These are phyloP conservation scores for Russula brevipes DNA, from an alignment of 768 basidiomycete genomes.

Conservation along the genomic window DNA sequence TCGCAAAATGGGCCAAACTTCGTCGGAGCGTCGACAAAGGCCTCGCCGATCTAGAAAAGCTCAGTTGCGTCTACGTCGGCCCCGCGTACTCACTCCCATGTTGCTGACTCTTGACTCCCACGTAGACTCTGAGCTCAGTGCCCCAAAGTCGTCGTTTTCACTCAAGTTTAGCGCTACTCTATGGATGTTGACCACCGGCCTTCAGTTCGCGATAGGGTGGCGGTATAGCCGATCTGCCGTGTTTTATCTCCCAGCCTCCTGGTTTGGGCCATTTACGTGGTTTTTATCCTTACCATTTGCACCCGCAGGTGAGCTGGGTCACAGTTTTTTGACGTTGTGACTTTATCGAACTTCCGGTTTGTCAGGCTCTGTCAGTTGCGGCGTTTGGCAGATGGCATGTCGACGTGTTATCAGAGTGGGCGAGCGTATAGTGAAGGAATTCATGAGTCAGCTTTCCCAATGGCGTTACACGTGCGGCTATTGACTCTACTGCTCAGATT, in stretches of 20 bases:
- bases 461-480: neutral
- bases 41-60: constrained; percentile 81
- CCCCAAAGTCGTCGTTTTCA: constrained; percentile 69
- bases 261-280: constrained; percentile 89
- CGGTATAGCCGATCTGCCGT: constrained; percentile 88
- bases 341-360: neutral
- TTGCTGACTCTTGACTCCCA: neutral
- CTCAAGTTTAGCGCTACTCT: constrained; percentile 66
- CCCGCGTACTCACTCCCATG: neutral
- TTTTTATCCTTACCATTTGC: constrained; percentile 88
- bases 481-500: neutral
- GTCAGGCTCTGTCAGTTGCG: constrained; percentile 85
- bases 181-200: constrained; percentile 84
- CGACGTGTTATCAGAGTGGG: constrained; percentile 75
- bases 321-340: constrained; percentile 5
- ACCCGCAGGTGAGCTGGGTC: constrained; percentile 57
- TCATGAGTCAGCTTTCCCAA: constrained; percentile 10
- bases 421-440: constrained; percentile 41
- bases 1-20: constrained; percentile 97
- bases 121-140: constrained; percentile 72
- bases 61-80: constrained; percentile 57
- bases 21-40: constrained; percentile 88
- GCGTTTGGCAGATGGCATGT: constrained; percentile 94
- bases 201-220: constrained; percentile 82
- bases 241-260: constrained; percentile 86